Evolutionary conservation across 2,329 filamentous ascomycete genomes (phyloP), one percentile per base, ranked within the genome.

Genomic region (Diaporthe sp.): DNA sequence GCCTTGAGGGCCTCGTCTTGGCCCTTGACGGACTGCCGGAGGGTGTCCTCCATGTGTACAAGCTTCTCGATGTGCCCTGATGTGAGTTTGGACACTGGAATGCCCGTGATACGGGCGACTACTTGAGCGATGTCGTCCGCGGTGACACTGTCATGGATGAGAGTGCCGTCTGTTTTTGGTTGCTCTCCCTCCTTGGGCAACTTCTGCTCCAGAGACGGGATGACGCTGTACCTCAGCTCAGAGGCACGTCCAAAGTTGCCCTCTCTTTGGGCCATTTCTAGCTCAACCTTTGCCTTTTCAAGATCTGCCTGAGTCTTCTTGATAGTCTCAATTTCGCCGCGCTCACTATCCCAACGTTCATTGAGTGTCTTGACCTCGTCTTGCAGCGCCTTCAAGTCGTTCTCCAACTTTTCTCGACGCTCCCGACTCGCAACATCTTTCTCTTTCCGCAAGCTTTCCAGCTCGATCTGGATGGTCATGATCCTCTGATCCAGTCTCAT

Each of bases 381-480:
- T 81, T 97, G 93, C 79, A 95, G 93, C 67, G 87, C 86, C 80
- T 94, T 94, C 28, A 98, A 84, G 10, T 93, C 93, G 71, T 89
- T 87, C 82, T 98, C 93, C 0, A 98, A 89, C 80, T 96, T 96
- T 79, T 97, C 94, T 30, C 95, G 90, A 25, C 97, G 91, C 83
- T 98, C 97, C 78, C 92, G 92, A 81, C 95, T 98, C 25, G 94
- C 92, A 66, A 98, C 89, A 78, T 99, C 97, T 15, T 92, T 97
- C 83, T 99, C 97, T 80, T 98, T 98, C 68, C 96, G 91, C 55
- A 99, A 85, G 76, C 95, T 98, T 82, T 98, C 97, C 0, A 98
- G 88, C 82, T 99, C 96, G 77, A 99, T 98, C 81, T 98, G 96
- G 19, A 98, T 95, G 0, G 96, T 98, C 91, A 98, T 97, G 75